phyloP scores from a whole-genome alignment of 1,284 basidiomycete species.

The Mycena sp. region DNA sequence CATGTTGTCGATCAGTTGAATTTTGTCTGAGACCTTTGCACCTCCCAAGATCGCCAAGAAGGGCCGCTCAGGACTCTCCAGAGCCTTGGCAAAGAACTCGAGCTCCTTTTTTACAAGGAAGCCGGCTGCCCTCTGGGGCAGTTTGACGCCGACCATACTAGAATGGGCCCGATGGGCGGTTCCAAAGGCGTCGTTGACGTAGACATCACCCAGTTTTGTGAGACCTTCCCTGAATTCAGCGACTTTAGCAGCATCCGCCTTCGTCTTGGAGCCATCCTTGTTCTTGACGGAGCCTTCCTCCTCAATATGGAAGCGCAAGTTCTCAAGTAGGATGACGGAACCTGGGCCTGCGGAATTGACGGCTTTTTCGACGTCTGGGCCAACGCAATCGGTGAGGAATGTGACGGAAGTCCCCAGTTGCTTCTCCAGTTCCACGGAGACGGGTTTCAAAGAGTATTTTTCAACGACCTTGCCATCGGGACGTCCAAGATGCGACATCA shows the following conservation, averaged over 20 bases:
- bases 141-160: constrained; percentile 96
- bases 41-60: constrained; percentile 99
- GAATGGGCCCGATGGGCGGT: constrained; percentile 99
- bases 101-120: constrained; percentile 99
- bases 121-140: constrained; percentile 93
- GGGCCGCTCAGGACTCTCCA: constrained; percentile 93
- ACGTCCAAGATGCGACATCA: constrained; percentile 99
- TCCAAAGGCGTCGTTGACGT: constrained; percentile 99
- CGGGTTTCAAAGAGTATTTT: constrained; percentile 94
- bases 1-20: constrained; percentile 99
- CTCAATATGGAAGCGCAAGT: constrained; percentile 98
- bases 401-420: constrained; percentile 78
- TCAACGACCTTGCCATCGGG: constrained; percentile 92
- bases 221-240: constrained; percentile 87
- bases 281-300: constrained; percentile 97
- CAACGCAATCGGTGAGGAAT: constrained; percentile 91
- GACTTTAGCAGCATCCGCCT: constrained; percentile 88
- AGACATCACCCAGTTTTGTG: constrained; percentile 95
- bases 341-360: constrained; percentile 80
- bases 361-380: constrained; percentile 82
- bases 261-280: constrained; percentile 92
- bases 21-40: constrained; percentile 99
- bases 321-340: constrained; percentile 94
- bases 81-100: constrained; percentile 97
- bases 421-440: constrained; percentile 79